Evolutionary conservation across 345 rosid species (phyloP), one percentile per base, ranked within the genome.

Genomic region (Cardamine resedifolia): DNA sequence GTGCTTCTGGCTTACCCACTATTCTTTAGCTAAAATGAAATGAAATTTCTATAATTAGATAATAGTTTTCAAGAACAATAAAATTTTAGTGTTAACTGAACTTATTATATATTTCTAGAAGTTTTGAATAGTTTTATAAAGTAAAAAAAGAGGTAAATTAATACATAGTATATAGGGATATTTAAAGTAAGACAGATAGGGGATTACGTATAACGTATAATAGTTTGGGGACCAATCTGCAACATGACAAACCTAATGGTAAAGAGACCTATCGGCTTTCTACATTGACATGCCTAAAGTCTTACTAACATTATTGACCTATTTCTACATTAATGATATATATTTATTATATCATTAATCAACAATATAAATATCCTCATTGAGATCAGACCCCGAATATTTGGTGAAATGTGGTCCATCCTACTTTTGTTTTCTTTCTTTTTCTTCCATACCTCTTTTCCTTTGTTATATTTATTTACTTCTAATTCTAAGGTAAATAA

Each of bases 241-340:
- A 63, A 63, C 27, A 63, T 53, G 76, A 43, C 19, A 70, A 72
- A 36, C 27, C 64, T 52, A 52, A 63, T 41, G 75, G 68, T 71
- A 50, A 61, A 60, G 68, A 60, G 51, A 60, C 75, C 58, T 71
- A 48, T 10, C 36, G 36, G 36, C 36, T 31, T 2, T 70, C 74
- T 59, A 71, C 68, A 71, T 60, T 71, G 75, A 49, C 68, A 72
- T 72, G 69, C 62, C 70, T 64, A 72, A 72, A 72, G 76, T 72
- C 48, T 64, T 50, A 71, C 75, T 61, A 12, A 61, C 75, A 71
- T 50, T 61, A 61, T 51, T 71, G 68, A 72, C 76, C 76, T n/a
- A n/a, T n/a, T n/a, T n/a, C n/a, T n/a, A n/a, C n/a, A n/a, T n/a
- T n/a, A n/a, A n/a, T n/a, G n/a, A n/a, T n/a, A n/a, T n/a, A n/a